Base-by-base conservation (phyloP, 1,284 basidiomycete species). In the Cryptococcus depauperatus region DNA sequence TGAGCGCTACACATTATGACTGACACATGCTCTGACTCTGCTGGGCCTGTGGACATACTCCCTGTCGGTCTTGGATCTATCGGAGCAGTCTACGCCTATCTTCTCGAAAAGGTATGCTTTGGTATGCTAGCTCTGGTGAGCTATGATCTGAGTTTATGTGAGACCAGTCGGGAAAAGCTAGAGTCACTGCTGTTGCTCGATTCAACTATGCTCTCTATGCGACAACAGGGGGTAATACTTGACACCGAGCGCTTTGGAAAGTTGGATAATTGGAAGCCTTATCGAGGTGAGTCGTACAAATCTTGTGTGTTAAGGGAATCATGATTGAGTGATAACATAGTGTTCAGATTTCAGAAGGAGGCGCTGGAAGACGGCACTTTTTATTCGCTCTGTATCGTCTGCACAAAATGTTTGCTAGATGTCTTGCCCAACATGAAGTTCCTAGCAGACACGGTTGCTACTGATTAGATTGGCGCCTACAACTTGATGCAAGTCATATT, bases 371-470 rank as follows among this genome's bases (percentile, higher is more conserved):
- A 54, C 40, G 81, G 83, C 33, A 66, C 72, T 32, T 55, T 73
- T 1, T 87, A 85, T 62, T 75, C 78, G 28, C 79, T 81, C 59
- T 80, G 85, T 11, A 64, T 87, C 10, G 66, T 86, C 43, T 76
- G 80, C 2, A 84, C 82, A 2, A 88, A 88, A 61, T 79, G 79
- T 4, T 69, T 87, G 3, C 85, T 85, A 0, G 85, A 88, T 55
- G 62, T 83, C 16, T 59, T 70, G 2, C 75, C 75, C 11, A 84
- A 80, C 4, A 70, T 81, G 0, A 62, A 69, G 11, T 68, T 86
- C 11, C 74, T 87, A 14, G 68, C 72, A 18, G 79, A 83, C 1
- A 69, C 83, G 1, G 70, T 87, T 22, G 72, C 74, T 0, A 49
- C 72, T 1, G 70, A 75, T 1, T 82, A 82, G 56, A 59, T 70